These are phyloP conservation scores for Alliaria petiolata DNA, from an alignment of 345 rosid species.

Conservation along the genomic window DNA sequence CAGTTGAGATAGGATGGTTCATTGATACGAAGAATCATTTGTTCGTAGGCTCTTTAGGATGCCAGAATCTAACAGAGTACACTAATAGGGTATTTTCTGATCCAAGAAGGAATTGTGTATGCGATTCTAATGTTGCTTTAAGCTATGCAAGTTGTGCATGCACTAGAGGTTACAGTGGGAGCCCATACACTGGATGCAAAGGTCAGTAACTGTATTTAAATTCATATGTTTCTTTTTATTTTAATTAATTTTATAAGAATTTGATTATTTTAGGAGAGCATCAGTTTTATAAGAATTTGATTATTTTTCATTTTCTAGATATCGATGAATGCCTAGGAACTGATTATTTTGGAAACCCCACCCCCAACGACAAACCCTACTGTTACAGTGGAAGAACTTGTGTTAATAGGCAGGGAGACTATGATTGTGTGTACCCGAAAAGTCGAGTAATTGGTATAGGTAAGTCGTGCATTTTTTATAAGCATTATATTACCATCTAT, in stretches of 20 bases:
- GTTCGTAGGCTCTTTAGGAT: not conserved
- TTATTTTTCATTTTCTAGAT: not conserved
- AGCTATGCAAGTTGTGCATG: slow-evolving; percentile 20
- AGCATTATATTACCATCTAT: no score
- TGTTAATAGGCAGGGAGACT: not conserved
- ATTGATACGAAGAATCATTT: not conserved
- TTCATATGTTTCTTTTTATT: no score
- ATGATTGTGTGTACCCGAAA: not conserved
- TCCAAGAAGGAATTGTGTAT: not conserved
- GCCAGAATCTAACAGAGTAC: not conserved
- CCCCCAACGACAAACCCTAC: no score
- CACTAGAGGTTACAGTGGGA: slow-evolving; percentile 23
- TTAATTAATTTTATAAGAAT: not conserved
- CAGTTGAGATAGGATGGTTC: not conserved
- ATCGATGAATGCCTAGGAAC: not conserved
- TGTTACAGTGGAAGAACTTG: no score
- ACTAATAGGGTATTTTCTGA: no score
- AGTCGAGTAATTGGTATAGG: not conserved
- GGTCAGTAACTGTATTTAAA: not conserved
- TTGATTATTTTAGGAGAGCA: not conserved
- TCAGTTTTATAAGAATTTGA: not conserved
- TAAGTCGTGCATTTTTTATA: not conserved
- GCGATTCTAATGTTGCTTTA: not conserved
- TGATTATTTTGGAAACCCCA: no score
- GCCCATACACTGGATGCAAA: slow-evolving; percentile 26